phyloP scores from a whole-genome alignment of 441 rosid genomes.

The Macaranga tanarius region DNA sequence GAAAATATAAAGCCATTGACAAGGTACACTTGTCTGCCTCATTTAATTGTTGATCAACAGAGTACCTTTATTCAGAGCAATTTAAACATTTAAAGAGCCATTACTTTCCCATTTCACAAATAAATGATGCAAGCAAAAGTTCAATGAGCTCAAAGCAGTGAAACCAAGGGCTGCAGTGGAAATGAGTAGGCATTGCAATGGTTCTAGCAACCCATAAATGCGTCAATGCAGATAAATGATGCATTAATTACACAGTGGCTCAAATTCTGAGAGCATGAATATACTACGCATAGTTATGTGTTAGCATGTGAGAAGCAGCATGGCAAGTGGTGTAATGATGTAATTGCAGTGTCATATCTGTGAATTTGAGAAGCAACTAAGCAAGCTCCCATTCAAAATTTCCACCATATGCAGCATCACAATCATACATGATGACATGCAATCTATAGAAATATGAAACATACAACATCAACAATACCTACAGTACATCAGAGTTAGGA shows the following conservation, averaged over 20 bases:
- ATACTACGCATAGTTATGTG: not conserved
- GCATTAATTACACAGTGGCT: not conserved
- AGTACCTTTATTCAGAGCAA: conserved; percentile 47
- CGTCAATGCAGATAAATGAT: not conserved
- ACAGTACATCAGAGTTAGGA: not conserved
- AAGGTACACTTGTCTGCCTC: conserved; percentile 50
- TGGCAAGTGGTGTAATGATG: not conserved
- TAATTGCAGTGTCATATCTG: not conserved
- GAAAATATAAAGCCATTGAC: conserved; percentile 67
- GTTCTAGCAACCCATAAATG: not conserved
- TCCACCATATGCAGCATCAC: not conserved
- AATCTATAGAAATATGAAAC: not conserved
- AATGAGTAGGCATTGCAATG: not conserved
- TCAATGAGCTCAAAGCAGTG: conserved; percentile 1
- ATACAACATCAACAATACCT: not conserved
- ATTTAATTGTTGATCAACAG: conserved; percentile 50
- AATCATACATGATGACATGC: not conserved
- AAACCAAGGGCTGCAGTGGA: not conserved
- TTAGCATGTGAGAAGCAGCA: not conserved
- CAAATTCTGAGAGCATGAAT: not conserved
- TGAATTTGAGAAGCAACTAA: not conserved
- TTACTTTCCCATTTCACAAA: not conserved
- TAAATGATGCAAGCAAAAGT: not conserved
- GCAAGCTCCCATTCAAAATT: not conserved
- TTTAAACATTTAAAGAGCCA: conserved; percentile 11